A percentile compares a stretch with the other conserved stretches of the same genome.
Conservation (phyloP, 129 eudicot genomes). For the Escallonia herrerae region DNA sequence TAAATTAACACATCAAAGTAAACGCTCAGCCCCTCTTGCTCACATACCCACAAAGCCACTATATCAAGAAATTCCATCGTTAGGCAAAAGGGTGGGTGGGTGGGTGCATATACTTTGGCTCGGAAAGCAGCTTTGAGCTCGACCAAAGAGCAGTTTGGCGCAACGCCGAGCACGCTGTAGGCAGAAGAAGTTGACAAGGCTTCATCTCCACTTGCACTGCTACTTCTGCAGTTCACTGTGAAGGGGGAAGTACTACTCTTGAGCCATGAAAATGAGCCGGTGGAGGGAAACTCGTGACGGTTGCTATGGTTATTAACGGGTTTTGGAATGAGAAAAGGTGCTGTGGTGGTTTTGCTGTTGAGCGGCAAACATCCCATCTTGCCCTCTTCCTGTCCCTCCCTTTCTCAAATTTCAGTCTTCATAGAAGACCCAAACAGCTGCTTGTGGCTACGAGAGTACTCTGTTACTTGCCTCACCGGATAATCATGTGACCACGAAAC, state of each 20-base stretch:
- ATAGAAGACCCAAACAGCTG: too few relatives aligned
- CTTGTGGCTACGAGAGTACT: too few relatives aligned
- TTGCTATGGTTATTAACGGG: conserved; percentile 15
- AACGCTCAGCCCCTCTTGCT: neutral
- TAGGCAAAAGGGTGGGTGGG: neutral
- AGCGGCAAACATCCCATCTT: conserved; percentile 9
- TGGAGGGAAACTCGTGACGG: conserved; percentile 7
- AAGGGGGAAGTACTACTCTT: conserved; percentile 1
- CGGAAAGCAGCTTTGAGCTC: conserved; percentile 91
- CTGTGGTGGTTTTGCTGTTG: conserved; percentile 10
- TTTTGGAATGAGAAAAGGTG: conserved; percentile 12
- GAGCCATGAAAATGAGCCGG: conserved; percentile 16
- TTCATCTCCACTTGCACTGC: conserved; percentile 24
- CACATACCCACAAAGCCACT: neutral
- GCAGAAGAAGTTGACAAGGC: conserved; percentile 53
- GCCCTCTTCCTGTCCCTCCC: conserved; percentile 8
- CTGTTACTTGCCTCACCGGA: too few relatives aligned
- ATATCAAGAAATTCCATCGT: neutral
- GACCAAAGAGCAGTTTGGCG: conserved; percentile 44
- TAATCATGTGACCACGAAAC: too few relatives aligned
- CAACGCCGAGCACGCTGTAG: conserved; percentile 58
- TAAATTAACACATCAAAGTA: neutral
- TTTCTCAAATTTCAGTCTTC: neutral
- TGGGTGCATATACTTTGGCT: conserved; percentile 45
- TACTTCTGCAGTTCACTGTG: conserved; percentile 19